Percentiles rank a stretch among this genome's conserved stretches.
Evolutionary conservation across 495 filamentous ascomycete genomes (phyloP).

Genomic region (Lophiostoma macrostomum): DNA sequence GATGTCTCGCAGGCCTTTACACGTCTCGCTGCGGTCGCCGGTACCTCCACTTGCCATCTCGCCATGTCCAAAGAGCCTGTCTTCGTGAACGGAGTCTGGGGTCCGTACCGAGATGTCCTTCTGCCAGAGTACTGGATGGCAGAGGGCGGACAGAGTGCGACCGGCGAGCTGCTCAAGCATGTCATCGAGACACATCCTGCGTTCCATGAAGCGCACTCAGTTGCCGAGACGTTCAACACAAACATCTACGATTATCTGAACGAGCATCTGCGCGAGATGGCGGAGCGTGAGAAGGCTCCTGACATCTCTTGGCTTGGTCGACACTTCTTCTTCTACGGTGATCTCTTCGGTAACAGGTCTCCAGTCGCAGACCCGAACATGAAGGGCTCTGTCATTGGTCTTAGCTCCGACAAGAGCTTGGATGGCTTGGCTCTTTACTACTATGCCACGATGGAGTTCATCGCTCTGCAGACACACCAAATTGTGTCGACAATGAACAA

Average conservation of each 20-base stretch:
- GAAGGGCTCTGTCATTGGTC: constrained; percentile 81
- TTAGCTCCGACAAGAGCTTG: constrained; percentile 78
- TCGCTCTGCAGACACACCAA: constrained; percentile 91
- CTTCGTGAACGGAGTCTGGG: constrained; percentile 94
- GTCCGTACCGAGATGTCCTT: constrained; percentile 90
- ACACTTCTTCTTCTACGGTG: constrained; percentile 97
- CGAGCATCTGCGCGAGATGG: constrained; percentile 75
- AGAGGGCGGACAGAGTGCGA: constrained; percentile 93
- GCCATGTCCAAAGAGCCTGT: constrained; percentile 90
- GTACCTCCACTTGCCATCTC: constrained; percentile 94
- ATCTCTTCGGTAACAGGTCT: constrained; percentile 95
- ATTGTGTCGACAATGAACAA: constrained; percentile 67
- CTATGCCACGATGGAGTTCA: constrained; percentile 94
- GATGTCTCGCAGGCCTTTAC: constrained; percentile 88
- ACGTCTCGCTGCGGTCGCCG: constrained; percentile 90
- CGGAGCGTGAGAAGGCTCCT: constrained; percentile 62
- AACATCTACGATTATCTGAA: constrained; percentile 96
- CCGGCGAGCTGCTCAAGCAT: constrained; percentile 88
- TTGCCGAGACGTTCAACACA: constrained; percentile 70
- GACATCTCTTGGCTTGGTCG: constrained; percentile 78
- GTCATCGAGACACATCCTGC: constrained; percentile 91
- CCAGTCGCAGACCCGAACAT: constrained; percentile 90
- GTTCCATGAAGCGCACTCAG: constrained; percentile 69
- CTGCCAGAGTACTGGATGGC: constrained; percentile 92
- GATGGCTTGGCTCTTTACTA: constrained; percentile 88